phyloP scores from a whole-genome alignment of 2,329 filamentous ascomycete species.

The Lomentospora prolificans region DNA sequence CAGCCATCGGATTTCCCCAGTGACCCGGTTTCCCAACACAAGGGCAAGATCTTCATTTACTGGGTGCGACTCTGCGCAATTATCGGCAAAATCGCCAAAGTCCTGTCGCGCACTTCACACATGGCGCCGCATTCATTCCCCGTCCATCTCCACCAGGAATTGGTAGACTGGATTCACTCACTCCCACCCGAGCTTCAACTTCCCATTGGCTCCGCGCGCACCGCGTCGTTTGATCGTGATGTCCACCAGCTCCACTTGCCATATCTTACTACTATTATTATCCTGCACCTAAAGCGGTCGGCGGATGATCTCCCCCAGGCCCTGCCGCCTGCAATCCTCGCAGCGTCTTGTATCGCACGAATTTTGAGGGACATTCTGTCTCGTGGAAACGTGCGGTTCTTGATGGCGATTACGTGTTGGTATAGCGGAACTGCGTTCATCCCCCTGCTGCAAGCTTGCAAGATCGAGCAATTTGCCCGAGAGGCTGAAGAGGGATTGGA shows the following conservation, averaged over 20 bases:
- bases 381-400: constrained; percentile 27
- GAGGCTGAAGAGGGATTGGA: constrained; percentile 23
- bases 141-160: constrained; percentile 20
- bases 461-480: constrained; percentile 19
- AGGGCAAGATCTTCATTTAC: constrained; percentile 29
- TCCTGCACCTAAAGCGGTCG: constrained; percentile 26
- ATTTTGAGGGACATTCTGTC: constrained; percentile 28
- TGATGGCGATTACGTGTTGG: constrained; percentile 33
- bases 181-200: constrained; percentile 23
- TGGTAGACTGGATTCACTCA: constrained; percentile 24
- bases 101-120: constrained; percentile 19
- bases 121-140: constrained; percentile 13
- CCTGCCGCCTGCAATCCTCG: constrained; percentile 24
- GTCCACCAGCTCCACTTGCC: constrained; percentile 31
- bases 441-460: constrained; percentile 27
- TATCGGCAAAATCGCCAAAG: constrained; percentile 28
- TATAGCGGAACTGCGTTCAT: constrained; percentile 31
- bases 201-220: constrained; percentile 19
- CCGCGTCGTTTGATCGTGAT: constrained; percentile 25
- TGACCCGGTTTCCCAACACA: constrained; percentile 19
- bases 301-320: constrained; percentile 26
- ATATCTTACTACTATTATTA: constrained; percentile 29
- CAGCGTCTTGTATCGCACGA: constrained; percentile 26
- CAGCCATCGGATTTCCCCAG: constrained; percentile 27
- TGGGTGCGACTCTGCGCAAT: constrained; percentile 31